Evolutionary conservation across 129 eudicot genomes (phyloP).

Genomic region (Saussurea involucrata): DNA sequence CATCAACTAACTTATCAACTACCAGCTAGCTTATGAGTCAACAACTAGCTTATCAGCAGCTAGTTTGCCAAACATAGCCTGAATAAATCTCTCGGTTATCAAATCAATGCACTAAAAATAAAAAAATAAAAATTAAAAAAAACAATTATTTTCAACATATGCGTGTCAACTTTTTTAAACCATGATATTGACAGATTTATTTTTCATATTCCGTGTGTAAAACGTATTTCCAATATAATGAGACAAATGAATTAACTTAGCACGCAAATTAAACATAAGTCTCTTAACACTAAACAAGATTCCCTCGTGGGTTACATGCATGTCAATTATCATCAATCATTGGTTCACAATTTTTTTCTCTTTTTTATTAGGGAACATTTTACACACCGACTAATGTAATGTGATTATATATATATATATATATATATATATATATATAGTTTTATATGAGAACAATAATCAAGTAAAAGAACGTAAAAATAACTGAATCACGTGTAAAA

Average conservation of each 20-base stretch:
- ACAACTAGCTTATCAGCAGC: too few species aligned
- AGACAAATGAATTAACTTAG: not conserved
- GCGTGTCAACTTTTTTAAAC: not conserved
- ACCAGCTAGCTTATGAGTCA: too few species aligned
- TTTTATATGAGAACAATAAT: too few species aligned
- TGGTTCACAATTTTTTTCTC: not conserved
- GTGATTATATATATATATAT: too few species aligned
- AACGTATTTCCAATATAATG: not conserved
- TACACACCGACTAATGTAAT: slow-evolving; percentile 6
- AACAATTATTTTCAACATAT: not conserved
- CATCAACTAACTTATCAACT: too few species aligned
- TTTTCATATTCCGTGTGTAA: not conserved
- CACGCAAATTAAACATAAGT: not conserved
- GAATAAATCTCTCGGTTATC: not conserved
- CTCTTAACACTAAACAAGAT: not conserved
- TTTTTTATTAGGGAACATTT: slow-evolving; percentile 12
- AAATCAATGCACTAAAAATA: too few species aligned
- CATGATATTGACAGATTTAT: not conserved
- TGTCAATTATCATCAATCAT: slow-evolving; percentile 25
- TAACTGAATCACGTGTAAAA: too few species aligned
- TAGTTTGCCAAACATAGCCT: too few species aligned
- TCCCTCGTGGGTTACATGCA: slow-evolving; percentile 22
- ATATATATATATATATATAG: too few species aligned
- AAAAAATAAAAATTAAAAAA: too few species aligned
- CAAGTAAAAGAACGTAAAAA: too few species aligned